Base-by-base conservation (phyloP, 2,329 filamentous ascomycete species). In the Colletotrichum gigasporum region DNA sequence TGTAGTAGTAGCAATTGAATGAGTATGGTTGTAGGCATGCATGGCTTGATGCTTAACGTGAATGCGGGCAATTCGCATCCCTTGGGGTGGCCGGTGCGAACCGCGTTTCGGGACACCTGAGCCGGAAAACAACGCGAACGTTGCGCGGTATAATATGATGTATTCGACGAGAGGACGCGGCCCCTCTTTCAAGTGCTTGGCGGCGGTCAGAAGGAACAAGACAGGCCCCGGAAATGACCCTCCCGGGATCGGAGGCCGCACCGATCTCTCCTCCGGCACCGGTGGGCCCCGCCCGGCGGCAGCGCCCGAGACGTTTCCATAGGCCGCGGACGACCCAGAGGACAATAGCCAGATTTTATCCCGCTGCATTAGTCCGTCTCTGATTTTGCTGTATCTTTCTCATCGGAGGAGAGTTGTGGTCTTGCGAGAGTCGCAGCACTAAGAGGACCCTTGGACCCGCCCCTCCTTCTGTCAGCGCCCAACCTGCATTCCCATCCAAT, bases 111-210 rank as follows among this genome's bases (percentile, higher is more conserved):
- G 69, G 26, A 70, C 69, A 4, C 63, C 76, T 3, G 74, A 75
- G 68, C 74, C 74, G 2, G 73, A 76, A 67, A 71, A 70, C 5
- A 71, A 70, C 6, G 74, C 74, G 44, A 75, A 73, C 5, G 76
- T 73, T 45, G 71, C 67, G 0, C 68, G 70, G 9, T 71, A 70
- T 9, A 74, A 73, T 39, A 69, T 76, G 10, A 66, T 76, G 1
- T 71, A 74, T 3, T 26, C n/a, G n/a, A n/a, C n/a, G 73, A 2
- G 55, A 65, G 3, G 68, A 28, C 2, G 72, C 71, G 0, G 72
- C 74, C 70, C 8, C 61, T 75, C 7, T 75, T 69, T 16, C 66
- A 72, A 3, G 57, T 74, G 12, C 35, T 57, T 1, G n/a, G 22
- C 4, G 16, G 12, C 9, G 42, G 24, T 22, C 50, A 42, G 56